These are phyloP conservation scores for Eucalyptus sp. DNA, from an alignment of 345 rosid genomes.

Conservation along the genomic window DNA sequence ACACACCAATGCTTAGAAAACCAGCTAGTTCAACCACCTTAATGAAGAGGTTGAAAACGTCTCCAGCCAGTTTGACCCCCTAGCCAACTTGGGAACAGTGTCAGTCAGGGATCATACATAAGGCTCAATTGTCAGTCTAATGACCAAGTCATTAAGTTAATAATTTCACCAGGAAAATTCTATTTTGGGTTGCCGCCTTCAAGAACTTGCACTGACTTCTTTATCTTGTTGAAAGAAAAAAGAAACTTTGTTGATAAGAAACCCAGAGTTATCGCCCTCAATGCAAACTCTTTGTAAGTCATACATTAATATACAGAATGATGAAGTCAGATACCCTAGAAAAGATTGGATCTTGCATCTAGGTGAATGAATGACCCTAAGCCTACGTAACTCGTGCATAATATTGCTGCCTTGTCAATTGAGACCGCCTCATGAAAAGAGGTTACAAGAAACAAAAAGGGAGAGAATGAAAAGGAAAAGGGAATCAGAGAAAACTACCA, in stretches of 20 bases:
- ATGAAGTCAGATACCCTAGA: neutral
- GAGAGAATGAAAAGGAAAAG: neutral
- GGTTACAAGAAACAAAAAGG: neutral
- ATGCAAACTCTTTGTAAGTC: neutral
- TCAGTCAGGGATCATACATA: neutral
- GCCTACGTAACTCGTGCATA: neutral
- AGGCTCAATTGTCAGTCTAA: neutral
- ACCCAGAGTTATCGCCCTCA: neutral
- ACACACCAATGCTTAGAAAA: neutral
- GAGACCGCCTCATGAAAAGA: neutral
- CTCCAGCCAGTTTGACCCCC: neutral
- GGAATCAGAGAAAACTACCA: neutral
- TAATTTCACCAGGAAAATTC: neutral
- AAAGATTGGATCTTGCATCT: neutral
- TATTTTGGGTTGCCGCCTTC: neutral
- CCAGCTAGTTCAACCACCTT: neutral
- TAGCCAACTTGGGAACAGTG: neutral
- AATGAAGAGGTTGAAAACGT: neutral
- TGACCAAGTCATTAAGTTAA: neutral
- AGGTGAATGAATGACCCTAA: neutral
- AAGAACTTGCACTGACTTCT: neutral
- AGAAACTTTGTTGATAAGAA: neutral
- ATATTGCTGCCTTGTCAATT: neutral
- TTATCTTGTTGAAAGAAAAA: neutral
- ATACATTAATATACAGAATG: neutral